Evolutionary conservation across 2,329 filamentous ascomycete species (phyloP).

Genomic region (Fusarium sp.): DNA sequence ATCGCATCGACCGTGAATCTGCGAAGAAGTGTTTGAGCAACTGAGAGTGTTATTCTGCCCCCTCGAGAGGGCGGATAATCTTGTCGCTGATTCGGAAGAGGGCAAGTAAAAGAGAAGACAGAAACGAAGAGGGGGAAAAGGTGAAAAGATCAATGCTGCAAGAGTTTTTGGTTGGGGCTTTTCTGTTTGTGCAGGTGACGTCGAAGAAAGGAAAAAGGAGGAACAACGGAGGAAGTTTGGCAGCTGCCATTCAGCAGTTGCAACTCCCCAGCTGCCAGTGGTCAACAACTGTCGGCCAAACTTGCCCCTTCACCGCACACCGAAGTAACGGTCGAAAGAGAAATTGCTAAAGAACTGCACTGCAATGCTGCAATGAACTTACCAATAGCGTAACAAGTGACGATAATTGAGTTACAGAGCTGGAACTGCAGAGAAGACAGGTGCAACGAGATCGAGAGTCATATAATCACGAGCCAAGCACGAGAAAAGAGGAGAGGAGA

Average conservation of each 20-base stretch:
- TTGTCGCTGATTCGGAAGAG: constrained; percentile 2
- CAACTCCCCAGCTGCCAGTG: constrained; percentile 21
- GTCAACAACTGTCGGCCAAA: constrained; percentile 31
- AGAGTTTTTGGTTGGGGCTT: neutral
- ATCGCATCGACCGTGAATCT: constrained; percentile 31
- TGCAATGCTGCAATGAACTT: neutral
- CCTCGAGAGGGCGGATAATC: neutral
- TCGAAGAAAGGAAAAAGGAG: constrained; percentile 1
- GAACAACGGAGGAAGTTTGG: constrained; percentile 11
- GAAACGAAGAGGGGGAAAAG: constrained; percentile 4
- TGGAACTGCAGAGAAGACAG: neutral
- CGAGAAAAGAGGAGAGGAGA: neutral
- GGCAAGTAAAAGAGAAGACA: constrained; percentile 1
- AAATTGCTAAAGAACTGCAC: neutral
- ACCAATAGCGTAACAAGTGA: neutral
- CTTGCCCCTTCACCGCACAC: constrained; percentile 13
- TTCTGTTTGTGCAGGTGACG: constrained; percentile 16
- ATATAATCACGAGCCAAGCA: neutral
- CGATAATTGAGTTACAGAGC: constrained; percentile 10
- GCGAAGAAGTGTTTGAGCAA: constrained; percentile 4
- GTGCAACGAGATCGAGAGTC: constrained; percentile 13
- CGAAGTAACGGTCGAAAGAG: neutral
- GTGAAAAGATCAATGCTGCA: constrained; percentile 9
- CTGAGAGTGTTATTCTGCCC: constrained; percentile 7
- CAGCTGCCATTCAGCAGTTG: constrained; percentile 10